phyloP scores from a whole-genome alignment of 495 filamentous ascomycete genomes.

The Hypoxylon intermedium region DNA sequence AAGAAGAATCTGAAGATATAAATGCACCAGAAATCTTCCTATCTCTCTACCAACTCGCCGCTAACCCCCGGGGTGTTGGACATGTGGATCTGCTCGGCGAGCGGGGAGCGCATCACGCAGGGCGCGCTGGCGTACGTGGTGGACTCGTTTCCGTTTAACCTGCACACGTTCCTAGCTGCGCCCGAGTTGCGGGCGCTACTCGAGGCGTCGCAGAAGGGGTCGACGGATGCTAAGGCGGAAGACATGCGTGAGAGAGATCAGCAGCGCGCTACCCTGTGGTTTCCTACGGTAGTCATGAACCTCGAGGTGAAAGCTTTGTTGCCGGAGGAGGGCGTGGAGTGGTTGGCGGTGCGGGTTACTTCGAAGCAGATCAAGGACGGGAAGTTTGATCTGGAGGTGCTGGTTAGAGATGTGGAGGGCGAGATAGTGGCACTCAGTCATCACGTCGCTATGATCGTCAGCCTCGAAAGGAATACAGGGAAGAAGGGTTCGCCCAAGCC shows the following conservation, averaged over 20 bases:
- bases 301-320: slow-evolving; percentile 70
- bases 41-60: slow-evolving; percentile 60
- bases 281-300: slow-evolving; percentile 77
- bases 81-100: slow-evolving; percentile 68
- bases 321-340: slow-evolving; percentile 63
- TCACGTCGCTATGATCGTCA: slow-evolving; percentile 67
- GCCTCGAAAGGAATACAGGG: slow-evolving; percentile 38
- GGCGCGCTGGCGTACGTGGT: slow-evolving; percentile 63
- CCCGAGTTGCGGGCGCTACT: slow-evolving; percentile 22
- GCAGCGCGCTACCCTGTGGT: slow-evolving; percentile 66
- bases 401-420: slow-evolving; percentile 60
- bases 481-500: no score
- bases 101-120: slow-evolving; percentile 61
- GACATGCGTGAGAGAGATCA: no score
- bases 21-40: no score
- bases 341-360: slow-evolving; percentile 66
- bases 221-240: not conserved
- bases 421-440: slow-evolving; percentile 67
- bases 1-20: no score
- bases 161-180: slow-evolving; percentile 32
- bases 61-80: slow-evolving; percentile 57
- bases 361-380: slow-evolving; percentile 66
- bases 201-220: not conserved
- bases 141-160: slow-evolving; percentile 57
- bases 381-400: slow-evolving; percentile 69